Base-by-base conservation (phyloP, 2,329 filamentous ascomycete species). In the Cordyceps cateniannulata region DNA sequence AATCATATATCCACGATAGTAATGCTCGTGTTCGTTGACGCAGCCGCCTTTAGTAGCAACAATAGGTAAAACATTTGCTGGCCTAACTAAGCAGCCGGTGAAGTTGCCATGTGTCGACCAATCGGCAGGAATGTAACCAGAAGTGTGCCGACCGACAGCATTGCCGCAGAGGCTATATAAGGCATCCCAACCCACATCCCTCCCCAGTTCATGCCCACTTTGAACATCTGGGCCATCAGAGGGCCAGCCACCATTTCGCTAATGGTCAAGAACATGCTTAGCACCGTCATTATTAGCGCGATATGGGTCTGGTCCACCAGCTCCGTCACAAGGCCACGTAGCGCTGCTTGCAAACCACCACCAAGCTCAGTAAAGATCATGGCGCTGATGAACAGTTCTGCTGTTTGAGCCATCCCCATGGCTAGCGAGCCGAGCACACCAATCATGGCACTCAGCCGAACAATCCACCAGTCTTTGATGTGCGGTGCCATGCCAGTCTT, bases 401-500 rank as follows among this genome's bases (percentile, higher is more conserved):
- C 35, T 5, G 45, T 59, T 4, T 22, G 56, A 6, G 56, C 27
- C 29, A 59, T 10, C 8, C 56, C 56, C 56, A 59, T 59, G 2
- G 45, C 32, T 5, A 59, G 47, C 3, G 56, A 18, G 20, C 45
- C 56, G 22, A 51, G 22, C 7, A 51, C 24, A 22, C 20, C 10
- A 16, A 59, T 51, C 9, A 51, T 16, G 35, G 32, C 32, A 16
- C 56, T 59, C 12, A 50, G 32, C 8, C 56, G 45, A 12, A 59
- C 45, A 20, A 59, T 49, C 56, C 56, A 59, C 56, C 56, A 59
- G 56, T 59, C 56, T n/a, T 59, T 59, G 35, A 50, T 20, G 45
- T 50, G 16, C 3, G 56, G 52, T 44, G 45, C 29, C 56, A 59
- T 51, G 47, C 56, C 56, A 29, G 32, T 27, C 32, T 51, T 59